Conservation (phyloP, 2,329 filamentous ascomycete species). For the Didymella pomorum region DNA sequence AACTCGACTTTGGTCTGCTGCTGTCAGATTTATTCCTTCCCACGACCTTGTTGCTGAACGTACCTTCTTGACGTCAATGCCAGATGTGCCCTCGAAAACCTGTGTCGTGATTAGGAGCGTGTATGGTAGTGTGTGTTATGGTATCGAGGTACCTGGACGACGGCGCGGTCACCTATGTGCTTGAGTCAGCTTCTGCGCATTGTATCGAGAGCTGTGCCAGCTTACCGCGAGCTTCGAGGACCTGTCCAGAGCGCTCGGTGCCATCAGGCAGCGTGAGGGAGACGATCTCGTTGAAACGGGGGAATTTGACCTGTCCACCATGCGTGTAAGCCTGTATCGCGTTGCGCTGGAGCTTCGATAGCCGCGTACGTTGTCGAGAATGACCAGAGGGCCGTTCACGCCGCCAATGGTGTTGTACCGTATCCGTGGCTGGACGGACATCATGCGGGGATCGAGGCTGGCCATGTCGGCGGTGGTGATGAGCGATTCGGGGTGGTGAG, state of each 20-base stretch:
- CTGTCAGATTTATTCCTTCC: constrained; percentile 32
- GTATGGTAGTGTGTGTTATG: constrained; percentile 1
- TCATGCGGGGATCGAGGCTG: constrained; percentile 59
- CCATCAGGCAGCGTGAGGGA: constrained; percentile 95
- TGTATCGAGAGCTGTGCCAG: constrained; percentile 6
- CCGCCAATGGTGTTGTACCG: constrained; percentile 98
- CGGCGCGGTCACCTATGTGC: constrained; percentile 79
- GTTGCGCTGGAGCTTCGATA: constrained; percentile 10
- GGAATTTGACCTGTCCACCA: constrained; percentile 84
- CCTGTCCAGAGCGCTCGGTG: constrained; percentile 90
- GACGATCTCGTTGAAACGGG: constrained; percentile 97
- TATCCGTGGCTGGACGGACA: constrained; percentile 73
- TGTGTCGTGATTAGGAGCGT: constrained; percentile 54
- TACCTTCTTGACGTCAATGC: constrained; percentile 97
- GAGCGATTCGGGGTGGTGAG: constrained; percentile 28
- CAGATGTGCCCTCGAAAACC: constrained; percentile 97
- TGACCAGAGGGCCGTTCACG: constrained; percentile 97
- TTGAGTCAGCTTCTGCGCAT: constrained; percentile 26
- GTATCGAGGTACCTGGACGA: constrained; percentile 78
- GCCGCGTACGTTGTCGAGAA: constrained; percentile 86
- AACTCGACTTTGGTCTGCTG: constrained; percentile 93
- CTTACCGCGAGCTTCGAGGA: constrained; percentile 94
- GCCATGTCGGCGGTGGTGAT: constrained; percentile 46
- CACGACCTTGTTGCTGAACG: constrained; percentile 20
- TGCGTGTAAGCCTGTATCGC: constrained; percentile 32